Base-by-base conservation (phyloP, 805 yeast species). In the Myxozyma neotropica region DNA sequence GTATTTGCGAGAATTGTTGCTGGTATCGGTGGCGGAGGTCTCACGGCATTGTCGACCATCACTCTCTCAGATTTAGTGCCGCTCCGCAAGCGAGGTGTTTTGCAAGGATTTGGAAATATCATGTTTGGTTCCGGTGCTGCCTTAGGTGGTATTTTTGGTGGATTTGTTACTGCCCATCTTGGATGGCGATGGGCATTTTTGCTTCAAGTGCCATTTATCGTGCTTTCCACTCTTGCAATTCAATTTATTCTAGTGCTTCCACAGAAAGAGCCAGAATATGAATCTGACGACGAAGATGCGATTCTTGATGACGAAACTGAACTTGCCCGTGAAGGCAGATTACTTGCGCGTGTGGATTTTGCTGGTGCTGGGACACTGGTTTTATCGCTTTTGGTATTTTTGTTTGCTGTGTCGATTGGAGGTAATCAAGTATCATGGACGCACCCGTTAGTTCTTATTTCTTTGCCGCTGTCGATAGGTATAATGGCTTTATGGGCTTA, bases 11-110 rank as follows among this genome's bases (percentile, higher is more conserved):
- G 96, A 67, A 86, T 89, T n/a, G 53, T 87, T 52, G 83, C 92
- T 27, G 93, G 93, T 24, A 80, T 85, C 63, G 93, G 92, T 8
- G 91, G 90, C 29, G 88, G 90, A 13, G 92, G 93, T 0, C 80
- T 86, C 58, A 83, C 83, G 40, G 78, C 88, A 0, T 73, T 87
- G 61, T 81, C 88, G 4, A 84, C 90, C 6, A 85, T 87, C 53
- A 78, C 87, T 2, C 80, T 84, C 67, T 83, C 88, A 7, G 93
- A 87, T 71, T 74, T 87, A 38, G 82, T 88, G 29, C 83, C 89
- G 2, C 78, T 84, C 52, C 77, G 88, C 58, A 82, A 83, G 35
- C 75, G 94, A 65, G 92, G 90, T 1, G 70, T 85, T 35, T 86
- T 81, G 68, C 92, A 87, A 69, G 94, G 93, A 0, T 71, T 85